Evolutionary conservation across 768 basidiomycete species (phyloP), one percentile per base, ranked within the genome.

Genomic region (Suillus americanus): DNA sequence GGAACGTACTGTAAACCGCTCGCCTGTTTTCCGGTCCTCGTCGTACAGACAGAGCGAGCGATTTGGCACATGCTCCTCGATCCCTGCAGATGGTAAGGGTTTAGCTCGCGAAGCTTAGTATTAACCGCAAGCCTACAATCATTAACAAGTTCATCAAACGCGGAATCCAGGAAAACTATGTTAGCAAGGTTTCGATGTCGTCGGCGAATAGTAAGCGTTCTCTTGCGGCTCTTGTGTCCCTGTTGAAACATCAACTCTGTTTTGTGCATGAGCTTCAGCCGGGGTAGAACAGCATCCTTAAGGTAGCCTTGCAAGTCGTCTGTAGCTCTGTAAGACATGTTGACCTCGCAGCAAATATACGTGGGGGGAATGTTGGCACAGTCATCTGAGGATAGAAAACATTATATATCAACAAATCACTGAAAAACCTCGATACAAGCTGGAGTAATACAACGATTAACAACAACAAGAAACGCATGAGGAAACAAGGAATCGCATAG

Each of bases 151-250:
- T 38, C 64, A 57, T 76, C 75, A 54, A 76, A 76, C 3, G 54
- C 63, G n/a, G 73, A 64, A 38, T 61, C 66, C 25, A 79, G 63
- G 60, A 67, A 68, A 41, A 70, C 66, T 50, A 77, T 78, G 20
- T 68, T 68, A 40, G 71, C 67, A 54, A 79, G 67, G 54, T 79
- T 78, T 41, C 75, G 74, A 62, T 70, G 69, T 62, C 67, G 69
- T 62, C 71, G 74, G n/a, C 76, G 73, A 63, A 73, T 70, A n/a
- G 76, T 70, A 57, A 77, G 73, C 16, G 72, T 74, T 61, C 68
- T 78, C 65, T 70, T 71, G 62, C 79, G 76, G 43, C 78, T 79
- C 61, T 79, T 79, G 64, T 77, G 70, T 13, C 75, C 75, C 0
- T 63, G 62, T 16, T 69, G 78, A 10, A 73, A 70, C 46, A 64